phyloP scores from a whole-genome alignment of 2,329 filamentous ascomycete species.

The Fusarium globosum region DNA sequence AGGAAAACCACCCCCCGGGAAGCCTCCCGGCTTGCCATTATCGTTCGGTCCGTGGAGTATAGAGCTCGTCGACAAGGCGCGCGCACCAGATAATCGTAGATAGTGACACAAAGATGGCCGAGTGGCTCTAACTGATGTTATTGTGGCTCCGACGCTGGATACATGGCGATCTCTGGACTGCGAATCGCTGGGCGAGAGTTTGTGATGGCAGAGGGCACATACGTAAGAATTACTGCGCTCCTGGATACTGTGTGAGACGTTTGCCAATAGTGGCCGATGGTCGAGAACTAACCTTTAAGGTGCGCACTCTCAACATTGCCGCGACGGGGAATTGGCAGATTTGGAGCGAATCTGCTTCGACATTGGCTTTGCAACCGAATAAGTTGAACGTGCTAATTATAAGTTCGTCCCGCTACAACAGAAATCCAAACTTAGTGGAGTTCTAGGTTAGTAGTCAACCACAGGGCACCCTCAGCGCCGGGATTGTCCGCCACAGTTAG shows the following conservation, averaged over 20 bases:
- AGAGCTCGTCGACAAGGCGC: conserved; percentile 46
- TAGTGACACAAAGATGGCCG: neutral
- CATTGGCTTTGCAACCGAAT: conserved; percentile 36
- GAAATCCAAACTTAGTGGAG: conserved; percentile 32
- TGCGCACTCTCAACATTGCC: conserved; percentile 58
- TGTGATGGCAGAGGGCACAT: conserved; percentile 54
- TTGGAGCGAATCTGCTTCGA: conserved; percentile 30
- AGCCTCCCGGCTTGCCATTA: conserved; percentile 36
- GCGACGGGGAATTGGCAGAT: conserved; percentile 35
- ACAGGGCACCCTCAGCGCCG: conserved; percentile 10
- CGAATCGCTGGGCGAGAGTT: conserved; percentile 38
- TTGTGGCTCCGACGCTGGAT: conserved; percentile 21
- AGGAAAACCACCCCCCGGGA: conserved; percentile 39
- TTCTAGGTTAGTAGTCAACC: neutral
- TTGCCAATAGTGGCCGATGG: neutral
- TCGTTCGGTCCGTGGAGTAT: conserved; percentile 33
- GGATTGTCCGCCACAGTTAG: conserved; percentile 41
- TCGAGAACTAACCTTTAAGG: conserved; percentile 51
- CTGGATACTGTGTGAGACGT: conserved; percentile 41
- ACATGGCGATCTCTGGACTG: conserved; percentile 29
- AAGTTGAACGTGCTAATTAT: conserved; percentile 13
- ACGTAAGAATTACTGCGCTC: conserved; percentile 54
- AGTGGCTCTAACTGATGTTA: conserved; percentile 6
- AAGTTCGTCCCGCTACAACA: neutral
- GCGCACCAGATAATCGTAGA: conserved; percentile 17